Evolutionary conservation across 176 grass and related monocot species (phyloP).

Genomic region (Pharus latifolius): DNA sequence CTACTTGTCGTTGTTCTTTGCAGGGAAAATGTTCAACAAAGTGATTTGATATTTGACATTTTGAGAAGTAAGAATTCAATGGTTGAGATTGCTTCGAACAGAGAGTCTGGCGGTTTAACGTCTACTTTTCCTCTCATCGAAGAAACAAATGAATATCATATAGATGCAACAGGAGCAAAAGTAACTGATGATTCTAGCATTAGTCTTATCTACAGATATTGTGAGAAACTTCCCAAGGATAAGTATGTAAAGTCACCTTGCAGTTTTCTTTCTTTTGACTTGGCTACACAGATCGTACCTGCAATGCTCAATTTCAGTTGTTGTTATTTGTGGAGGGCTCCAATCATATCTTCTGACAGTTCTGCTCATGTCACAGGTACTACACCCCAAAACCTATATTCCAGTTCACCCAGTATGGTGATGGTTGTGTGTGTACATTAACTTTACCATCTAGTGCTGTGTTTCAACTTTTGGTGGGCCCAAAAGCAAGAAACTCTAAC

Average conservation of each 20-base stretch:
- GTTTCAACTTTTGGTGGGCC: slow-evolving; percentile 56
- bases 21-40: slow-evolving; percentile 68
- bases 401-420: slow-evolving; percentile 25
- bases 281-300: not conserved
- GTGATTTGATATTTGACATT: slow-evolving; percentile 64
- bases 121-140: slow-evolving; percentile 22
- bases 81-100: slow-evolving; percentile 49
- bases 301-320: not conserved
- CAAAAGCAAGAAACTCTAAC: slow-evolving; percentile 48
- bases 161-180: slow-evolving; percentile 68
- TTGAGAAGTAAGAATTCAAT: slow-evolving; percentile 54
- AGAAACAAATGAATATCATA: slow-evolving; percentile 60
- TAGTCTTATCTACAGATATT: slow-evolving; percentile 50
- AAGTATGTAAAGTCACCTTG: slow-evolving; percentile 38
- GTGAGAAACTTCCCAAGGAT: slow-evolving; percentile 62
- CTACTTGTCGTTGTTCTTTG: slow-evolving; percentile 9
- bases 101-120: slow-evolving; percentile 32
- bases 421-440: slow-evolving; percentile 53
- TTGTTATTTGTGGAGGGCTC: not conserved
- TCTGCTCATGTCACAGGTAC: slow-evolving; percentile 24
- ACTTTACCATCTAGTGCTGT: slow-evolving; percentile 50
- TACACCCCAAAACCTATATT: slow-evolving; percentile 47
- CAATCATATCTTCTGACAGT: not conserved
- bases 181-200: slow-evolving; percentile 63
- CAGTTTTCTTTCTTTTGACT: slow-evolving; percentile 13